Base-by-base conservation (phyloP, 139 green algal species). In the Zygnema circumcarinatum region DNA sequence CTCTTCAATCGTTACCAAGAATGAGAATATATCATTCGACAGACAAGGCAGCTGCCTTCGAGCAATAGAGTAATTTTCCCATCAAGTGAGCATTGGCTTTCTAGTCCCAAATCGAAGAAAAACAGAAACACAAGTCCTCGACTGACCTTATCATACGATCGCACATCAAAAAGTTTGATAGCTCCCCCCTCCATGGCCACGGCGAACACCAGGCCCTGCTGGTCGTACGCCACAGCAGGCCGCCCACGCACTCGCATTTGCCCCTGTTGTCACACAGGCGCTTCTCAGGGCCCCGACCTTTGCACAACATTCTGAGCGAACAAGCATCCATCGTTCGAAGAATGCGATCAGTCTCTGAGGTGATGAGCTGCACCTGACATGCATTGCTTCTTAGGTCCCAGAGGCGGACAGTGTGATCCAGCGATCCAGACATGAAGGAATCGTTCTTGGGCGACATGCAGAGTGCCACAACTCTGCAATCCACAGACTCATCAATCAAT, bases 191-290 rank as follows among this genome's bases (percentile, higher is more conserved):
- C 93, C 0, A 92, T 91, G 0, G 92, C 95, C 42, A 98, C 94
- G 3, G 90, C 94, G 88, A 98, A 97, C n/a, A 98, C 94, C 2
- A 98, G 92, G 0, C 96, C 96, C 89, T 97, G 95, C 62, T 83
- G 29, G 47, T 92, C 88, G 75, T 81, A 92, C 2, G 89, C 69
- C 75, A 83, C 88, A 3, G 33, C 69, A 62, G 80, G 76, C 38
- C 67, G 25, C 40, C 74, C 74, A 0, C 74, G 33, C 21, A 91
- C 47, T 62, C 67, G 35, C 54, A 92, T 81, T 33, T 79, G 38
- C 84, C 93, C 90, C 95, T 94, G 82, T 95, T 38, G 35, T n/a
- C 36, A 41, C 69, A 62, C n/a, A n/a, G n/a, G 92, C 76, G 96
- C 95, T 67, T 80, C 73, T 80, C 73, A 80, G 53, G 39, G 73